phyloP scores from a whole-genome alignment of 2,329 filamentous ascomycete species.

The Cercospora sp. region DNA sequence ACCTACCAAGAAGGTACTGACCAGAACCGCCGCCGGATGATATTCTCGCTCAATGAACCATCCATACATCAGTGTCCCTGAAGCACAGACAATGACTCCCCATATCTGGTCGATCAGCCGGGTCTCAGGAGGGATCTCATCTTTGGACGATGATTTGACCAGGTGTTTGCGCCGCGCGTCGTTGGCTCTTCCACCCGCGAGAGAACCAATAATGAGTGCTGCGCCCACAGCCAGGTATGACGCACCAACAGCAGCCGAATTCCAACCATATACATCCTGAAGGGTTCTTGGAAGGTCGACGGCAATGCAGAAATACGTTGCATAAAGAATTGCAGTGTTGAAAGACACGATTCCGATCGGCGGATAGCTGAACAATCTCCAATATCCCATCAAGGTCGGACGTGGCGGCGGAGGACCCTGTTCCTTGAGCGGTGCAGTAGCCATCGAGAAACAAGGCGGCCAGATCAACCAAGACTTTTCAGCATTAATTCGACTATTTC shows the following conservation, averaged over 20 bases:
- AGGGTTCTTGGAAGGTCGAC: slow-evolving; percentile 13
- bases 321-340: slow-evolving; percentile 19
- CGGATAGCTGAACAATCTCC: slow-evolving; percentile 15
- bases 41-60: slow-evolving; percentile 9
- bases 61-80: slow-evolving; percentile 9
- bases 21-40: slow-evolving; percentile 6
- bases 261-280: slow-evolving; percentile 6
- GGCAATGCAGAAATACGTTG: slow-evolving; percentile 17
- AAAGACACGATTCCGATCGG: slow-evolving; percentile 17
- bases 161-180: slow-evolving; percentile 3
- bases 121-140: slow-evolving; percentile 7
- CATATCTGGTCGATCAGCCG: slow-evolving; percentile 14
- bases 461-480: slow-evolving; percentile 12
- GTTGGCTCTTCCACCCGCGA: slow-evolving; percentile 10
- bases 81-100: slow-evolving; percentile 10
- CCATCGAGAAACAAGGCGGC: slow-evolving; percentile 4
- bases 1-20: slow-evolving; percentile 7
- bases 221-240: slow-evolving; percentile 10
- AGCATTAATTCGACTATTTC: slow-evolving; percentile 7
- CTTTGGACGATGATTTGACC: neutral
- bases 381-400: slow-evolving; percentile 10
- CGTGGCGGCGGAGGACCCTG: slow-evolving; percentile 10
- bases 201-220: slow-evolving; percentile 14
- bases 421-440: neutral
- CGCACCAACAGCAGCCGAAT: slow-evolving; percentile 6